Conservation (phyloP, 805 yeast species). For the Cyberlindnera maritima region DNA sequence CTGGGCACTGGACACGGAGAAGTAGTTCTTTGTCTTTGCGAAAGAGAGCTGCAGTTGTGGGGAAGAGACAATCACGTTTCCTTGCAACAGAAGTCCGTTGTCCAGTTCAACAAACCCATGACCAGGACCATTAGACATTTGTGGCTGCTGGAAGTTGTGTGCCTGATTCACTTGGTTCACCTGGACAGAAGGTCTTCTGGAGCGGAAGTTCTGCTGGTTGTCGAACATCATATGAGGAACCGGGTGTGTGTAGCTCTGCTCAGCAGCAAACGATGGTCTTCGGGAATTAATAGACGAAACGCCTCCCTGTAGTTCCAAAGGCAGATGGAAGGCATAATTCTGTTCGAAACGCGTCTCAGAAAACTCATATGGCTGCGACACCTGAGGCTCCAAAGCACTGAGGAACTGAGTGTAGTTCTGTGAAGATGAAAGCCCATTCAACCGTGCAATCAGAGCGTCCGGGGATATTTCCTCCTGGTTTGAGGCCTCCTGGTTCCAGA, state of each 20-base stretch:
- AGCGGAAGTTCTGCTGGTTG: constrained; percentile 20
- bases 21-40: constrained; percentile 50
- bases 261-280: constrained; percentile 76
- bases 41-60: constrained; percentile 51
- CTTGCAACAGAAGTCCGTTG: constrained; percentile 58
- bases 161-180: constrained; percentile 10
- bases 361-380: constrained; percentile 1
- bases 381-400: constrained; percentile 1
- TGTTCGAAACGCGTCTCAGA: neutral
- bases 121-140: no score
- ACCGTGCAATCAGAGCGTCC: constrained; percentile 24
- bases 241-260: constrained; percentile 31
- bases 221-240: no score
- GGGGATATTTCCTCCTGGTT: constrained; percentile 21
- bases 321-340: constrained; percentile 32
- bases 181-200: constrained; percentile 27
- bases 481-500: constrained; percentile 18
- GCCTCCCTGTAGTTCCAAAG: constrained; percentile 63
- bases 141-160: neutral
- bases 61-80: constrained; percentile 58
- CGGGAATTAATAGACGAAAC: constrained; percentile 59
- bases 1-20: constrained; percentile 43
- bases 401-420: constrained; percentile 12
- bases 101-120: constrained; percentile 54
- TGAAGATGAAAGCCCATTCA: constrained; percentile 22